These are phyloP conservation scores for Aureobasidium sp. DNA, from an alignment of 2,329 filamentous ascomycete genomes.

Conservation along the genomic window DNA sequence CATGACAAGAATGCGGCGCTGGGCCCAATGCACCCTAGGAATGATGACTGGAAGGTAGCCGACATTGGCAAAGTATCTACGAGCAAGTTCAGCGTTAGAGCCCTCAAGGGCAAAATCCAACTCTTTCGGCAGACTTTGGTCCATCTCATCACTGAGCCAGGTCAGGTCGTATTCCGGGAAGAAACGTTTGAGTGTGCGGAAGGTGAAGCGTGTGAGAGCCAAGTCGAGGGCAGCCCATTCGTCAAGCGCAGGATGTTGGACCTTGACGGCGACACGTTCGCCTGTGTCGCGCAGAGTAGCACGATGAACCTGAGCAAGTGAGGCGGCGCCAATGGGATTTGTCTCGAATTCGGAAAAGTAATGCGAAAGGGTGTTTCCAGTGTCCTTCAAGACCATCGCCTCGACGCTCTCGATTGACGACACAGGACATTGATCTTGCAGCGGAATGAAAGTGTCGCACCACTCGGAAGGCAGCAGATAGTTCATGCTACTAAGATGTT, in stretches of 20 bases:
- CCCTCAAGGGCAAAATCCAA: slow-evolving; percentile 84
- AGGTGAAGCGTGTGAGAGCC: slow-evolving; percentile 78
- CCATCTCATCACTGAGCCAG: slow-evolving; percentile 92
- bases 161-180: slow-evolving; percentile 97
- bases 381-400: slow-evolving; percentile 79
- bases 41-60: slow-evolving; percentile 76
- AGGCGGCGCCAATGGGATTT: slow-evolving; percentile 82
- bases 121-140: slow-evolving; percentile 81
- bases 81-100: slow-evolving; percentile 70
- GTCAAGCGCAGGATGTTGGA: slow-evolving; percentile 84
- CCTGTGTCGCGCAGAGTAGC: slow-evolving; percentile 76
- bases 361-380: slow-evolving; percentile 67
- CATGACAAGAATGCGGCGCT: slow-evolving; percentile 88
- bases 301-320: slow-evolving; percentile 87
- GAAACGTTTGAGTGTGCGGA: slow-evolving; percentile 80
- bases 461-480: slow-evolving; percentile 87
- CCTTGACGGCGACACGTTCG: slow-evolving; percentile 87
- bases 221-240: slow-evolving; percentile 89
- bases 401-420: slow-evolving; percentile 83
- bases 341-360: slow-evolving; percentile 80
- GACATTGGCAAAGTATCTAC: slow-evolving; percentile 70
- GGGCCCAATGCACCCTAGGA: slow-evolving; percentile 82
- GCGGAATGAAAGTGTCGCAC: slow-evolving; percentile 90
- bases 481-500: slow-evolving; percentile 93
- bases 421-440: slow-evolving; percentile 92